Base-by-base conservation (phyloP, 1,284 basidiomycete genomes). In the Mycosarcoma maydis region DNA sequence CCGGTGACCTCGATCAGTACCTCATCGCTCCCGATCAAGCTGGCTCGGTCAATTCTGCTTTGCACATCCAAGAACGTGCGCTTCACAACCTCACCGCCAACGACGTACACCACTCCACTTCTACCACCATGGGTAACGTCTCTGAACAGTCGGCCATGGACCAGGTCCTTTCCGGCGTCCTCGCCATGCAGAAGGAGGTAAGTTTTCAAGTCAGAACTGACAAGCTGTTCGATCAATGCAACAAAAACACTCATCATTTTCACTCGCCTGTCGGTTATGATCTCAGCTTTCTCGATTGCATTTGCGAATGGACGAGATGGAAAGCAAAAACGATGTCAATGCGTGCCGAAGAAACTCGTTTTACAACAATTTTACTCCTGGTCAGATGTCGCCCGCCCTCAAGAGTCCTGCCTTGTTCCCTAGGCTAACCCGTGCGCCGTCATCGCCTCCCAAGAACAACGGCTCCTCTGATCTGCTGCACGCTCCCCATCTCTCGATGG, bases 111-210 rank as follows among this genome's bases (percentile, higher is more conserved):
- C 33, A 24, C 6, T n/a, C 37, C 29, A 26, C 10, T 26, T 17
- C 42, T 2, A 19, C 23, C 37, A 62, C 33, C 6, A 71, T 71
- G 68, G 57, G 46, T 14, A 70, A 55, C 61, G 45, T 56, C 7
- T 39, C 50, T 1, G 57, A 60, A 42, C 41, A 72, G 27, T 59
- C 58, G 14, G 51, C 64, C 13, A 34, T 80, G 27, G 45, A 54
- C 17, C 78, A 76, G 62, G 67, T 81, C 38, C 73, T 81, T 14
- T 43, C 46, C 14, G 79, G 78, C 39, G 68, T 81, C 45, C 27
- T 62, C 17, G 44, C 68, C 8, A 73, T 81, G 69, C 76, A 78
- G 58, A 73, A 73, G 36, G 76, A 80, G 64, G 72, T 77, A 38
- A 43, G 73, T 61, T 22, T 38, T 26, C n/a, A n/a, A n/a, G n/a